Evolutionary conservation across 2,329 filamentous ascomycete species (phyloP), one percentile per base, ranked within the genome.

Genomic region (Paecilomyces fulvus): DNA sequence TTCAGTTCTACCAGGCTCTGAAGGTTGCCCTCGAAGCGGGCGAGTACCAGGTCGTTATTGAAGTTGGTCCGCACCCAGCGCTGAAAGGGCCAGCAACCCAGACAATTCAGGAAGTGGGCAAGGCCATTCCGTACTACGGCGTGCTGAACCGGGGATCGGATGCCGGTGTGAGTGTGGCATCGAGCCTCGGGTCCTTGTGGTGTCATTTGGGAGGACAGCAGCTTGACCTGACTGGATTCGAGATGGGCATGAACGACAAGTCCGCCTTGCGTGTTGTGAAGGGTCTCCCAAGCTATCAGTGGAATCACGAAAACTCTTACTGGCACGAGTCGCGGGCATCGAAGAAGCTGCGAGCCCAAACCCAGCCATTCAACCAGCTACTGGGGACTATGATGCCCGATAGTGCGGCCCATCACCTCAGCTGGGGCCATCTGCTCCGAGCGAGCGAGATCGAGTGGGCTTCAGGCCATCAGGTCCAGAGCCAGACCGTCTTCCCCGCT

Each of bases 1-100:
- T 77, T 2, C 60, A 68, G 1, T 77, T 76, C 58, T 63, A 61
- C n/a, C 56, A 65, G 25, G 67, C 67, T 23, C 33, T 72, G 7
- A 17, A 23, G 17, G 33, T 52, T 8, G 54, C 58, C 51, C 23
- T 37, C 14, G 33, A 37, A 12, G 14, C 33, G 14, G 33, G 12
- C 33, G 12, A 3, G n/a, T 14, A n/a, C 12, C 33, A 14, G 11
- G n/a, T 37, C 5, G 33, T n/a, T 14, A 37, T 37, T n/a, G 33
- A 37, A 14, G 33, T 37, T 37, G 33, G 33, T 6, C 33, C 33
- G 12, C 33, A 37, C 14, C 33, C 33, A n/a, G 33, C 33, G 11
- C 33, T 37, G 14, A 37, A 37, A 37, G 33, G 33, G 12, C 33
- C 33, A 37, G 33, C 33, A 37, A 37, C 33, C 5, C n/a, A 12